These are phyloP conservation scores for Abortiporus biennis DNA, from an alignment of 1,284 basidiomycete species.

Conservation along the genomic window DNA sequence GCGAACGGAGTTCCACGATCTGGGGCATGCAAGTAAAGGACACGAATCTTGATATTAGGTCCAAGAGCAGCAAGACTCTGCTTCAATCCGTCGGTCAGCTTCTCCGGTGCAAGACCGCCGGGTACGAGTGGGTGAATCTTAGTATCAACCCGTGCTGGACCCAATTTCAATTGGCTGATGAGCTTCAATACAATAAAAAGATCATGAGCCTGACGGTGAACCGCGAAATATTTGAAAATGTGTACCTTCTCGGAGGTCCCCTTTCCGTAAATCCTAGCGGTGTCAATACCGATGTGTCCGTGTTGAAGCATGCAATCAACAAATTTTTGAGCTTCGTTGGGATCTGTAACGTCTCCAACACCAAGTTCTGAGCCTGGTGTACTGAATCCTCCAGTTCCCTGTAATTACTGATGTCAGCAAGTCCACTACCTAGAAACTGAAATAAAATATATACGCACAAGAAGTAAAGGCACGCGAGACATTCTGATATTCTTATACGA, in stretches of 20 bases:
- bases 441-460: too few relatives aligned
- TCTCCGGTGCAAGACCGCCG: conserved; percentile 31
- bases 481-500: too few relatives aligned
- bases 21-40: conserved; percentile 52
- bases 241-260: conserved; percentile 45
- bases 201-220: neutral
- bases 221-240: neutral
- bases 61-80: conserved; percentile 32
- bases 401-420: too few relatives aligned
- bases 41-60: conserved; percentile 29
- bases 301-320: conserved; percentile 37
- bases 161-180: neutral
- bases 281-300: conserved; percentile 43
- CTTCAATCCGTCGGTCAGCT: conserved; percentile 30
- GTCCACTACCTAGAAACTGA: too few relatives aligned
- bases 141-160: conserved; percentile 12
- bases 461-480: too few relatives aligned
- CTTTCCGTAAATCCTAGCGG: conserved; percentile 41
- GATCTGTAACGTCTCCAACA: conserved; percentile 33
- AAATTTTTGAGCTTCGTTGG: conserved; percentile 35
- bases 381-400: too few relatives aligned
- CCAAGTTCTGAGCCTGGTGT: too few relatives aligned
- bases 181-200: neutral
- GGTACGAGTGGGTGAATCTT: conserved; percentile 35
- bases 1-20: conserved; percentile 42